These are phyloP conservation scores for Dentipellis sp. DNA, from an alignment of 768 basidiomycete species.

Conservation along the genomic window DNA sequence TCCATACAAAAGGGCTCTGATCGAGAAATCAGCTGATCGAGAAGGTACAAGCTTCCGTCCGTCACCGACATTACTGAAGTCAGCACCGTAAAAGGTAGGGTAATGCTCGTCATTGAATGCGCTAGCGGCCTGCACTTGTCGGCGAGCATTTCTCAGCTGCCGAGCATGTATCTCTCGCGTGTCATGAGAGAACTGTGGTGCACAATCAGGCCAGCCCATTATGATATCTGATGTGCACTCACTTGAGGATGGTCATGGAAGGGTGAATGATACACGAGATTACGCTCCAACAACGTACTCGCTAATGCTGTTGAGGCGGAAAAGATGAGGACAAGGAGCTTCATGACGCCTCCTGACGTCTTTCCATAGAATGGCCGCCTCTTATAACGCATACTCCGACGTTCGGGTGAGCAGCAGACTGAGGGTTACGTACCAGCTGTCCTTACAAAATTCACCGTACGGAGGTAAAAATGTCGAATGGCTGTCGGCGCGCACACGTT, in stretches of 20 bases:
- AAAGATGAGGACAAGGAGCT: background rate
- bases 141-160: conserved; percentile 24
- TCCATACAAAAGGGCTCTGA: conserved; percentile 39
- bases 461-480: too few species aligned
- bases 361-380: too few species aligned
- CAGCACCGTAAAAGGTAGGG: conserved; percentile 38
- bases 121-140: conserved; percentile 27
- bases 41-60: background rate
- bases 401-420: too few species aligned
- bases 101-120: conserved; percentile 41
- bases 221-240: background rate
- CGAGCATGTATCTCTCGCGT: conserved; percentile 28
- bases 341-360: background rate
- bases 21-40: background rate
- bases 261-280: conserved; percentile 33
- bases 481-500: background rate
- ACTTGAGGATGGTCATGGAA: conserved; percentile 18
- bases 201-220: background rate
- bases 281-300: conserved; percentile 24
- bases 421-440: too few species aligned
- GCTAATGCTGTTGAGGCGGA: background rate
- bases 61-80: conserved; percentile 36
- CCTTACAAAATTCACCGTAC: too few species aligned
- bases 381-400: too few species aligned
- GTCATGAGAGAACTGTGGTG: conserved; percentile 29